phyloP scores from a whole-genome alignment of 345 rosid genomes.

The Euphorbia lathyris region DNA sequence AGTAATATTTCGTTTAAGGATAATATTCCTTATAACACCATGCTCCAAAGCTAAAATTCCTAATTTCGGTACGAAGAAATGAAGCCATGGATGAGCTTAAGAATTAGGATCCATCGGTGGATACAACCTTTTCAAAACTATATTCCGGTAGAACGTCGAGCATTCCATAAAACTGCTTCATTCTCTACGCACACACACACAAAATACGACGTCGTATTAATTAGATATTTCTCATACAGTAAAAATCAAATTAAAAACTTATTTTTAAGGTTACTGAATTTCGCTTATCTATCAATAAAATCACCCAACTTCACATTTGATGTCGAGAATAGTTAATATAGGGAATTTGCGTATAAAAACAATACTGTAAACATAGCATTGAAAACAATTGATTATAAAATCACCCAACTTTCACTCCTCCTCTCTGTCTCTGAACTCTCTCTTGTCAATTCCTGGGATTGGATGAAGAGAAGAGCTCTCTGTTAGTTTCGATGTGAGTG shows the following conservation, averaged over 20 bases:
- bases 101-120: not conserved
- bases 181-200: not conserved
- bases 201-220: too few relatives aligned
- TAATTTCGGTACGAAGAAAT: constrained; percentile 24
- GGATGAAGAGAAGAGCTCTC: constrained; percentile 50
- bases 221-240: too few relatives aligned
- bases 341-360: too few relatives aligned
- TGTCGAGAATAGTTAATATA: too few relatives aligned
- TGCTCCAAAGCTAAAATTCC: constrained; percentile 11
- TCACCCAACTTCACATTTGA: too few relatives aligned
- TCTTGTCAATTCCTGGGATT: constrained; percentile 77
- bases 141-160: not conserved
- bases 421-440: too few relatives aligned
- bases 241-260: too few relatives aligned
- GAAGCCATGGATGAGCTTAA: constrained; percentile 29
- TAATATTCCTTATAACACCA: constrained; percentile 19
- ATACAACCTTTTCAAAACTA: not conserved
- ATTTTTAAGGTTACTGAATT: too few relatives aligned
- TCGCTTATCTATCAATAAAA: too few relatives aligned
- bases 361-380: too few relatives aligned
- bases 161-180: not conserved
- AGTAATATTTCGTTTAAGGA: constrained; percentile 23
- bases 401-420: too few relatives aligned
- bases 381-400: too few relatives aligned
- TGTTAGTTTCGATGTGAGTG: constrained; percentile 45